Evolutionary conservation across 371 early-diverging fungal genomes (phyloP).

Genomic region (Encephalitozoon intestinalis): DNA sequence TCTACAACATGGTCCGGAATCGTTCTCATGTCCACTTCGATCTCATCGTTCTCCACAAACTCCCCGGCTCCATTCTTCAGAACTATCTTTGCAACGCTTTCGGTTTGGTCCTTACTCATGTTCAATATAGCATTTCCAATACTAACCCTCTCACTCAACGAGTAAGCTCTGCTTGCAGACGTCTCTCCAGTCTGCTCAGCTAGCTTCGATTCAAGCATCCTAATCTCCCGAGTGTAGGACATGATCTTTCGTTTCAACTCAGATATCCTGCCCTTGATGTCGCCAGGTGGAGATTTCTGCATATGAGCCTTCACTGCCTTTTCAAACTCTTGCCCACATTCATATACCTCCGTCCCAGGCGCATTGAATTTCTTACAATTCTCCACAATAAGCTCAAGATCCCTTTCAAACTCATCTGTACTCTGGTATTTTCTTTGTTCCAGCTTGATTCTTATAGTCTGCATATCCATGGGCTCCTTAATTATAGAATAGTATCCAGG

Average conservation of each 20-base stretch:
- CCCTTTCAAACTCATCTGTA: slow-evolving; percentile 49
- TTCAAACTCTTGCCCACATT: slow-evolving; percentile 53
- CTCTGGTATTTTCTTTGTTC: slow-evolving; percentile 32
- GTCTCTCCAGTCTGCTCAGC: neutral
- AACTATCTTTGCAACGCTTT: slow-evolving; percentile 42
- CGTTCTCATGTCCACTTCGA: slow-evolving; percentile 49
- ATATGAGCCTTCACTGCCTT: slow-evolving; percentile 36
- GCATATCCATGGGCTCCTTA: slow-evolving; percentile 57
- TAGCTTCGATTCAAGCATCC: slow-evolving; percentile 45
- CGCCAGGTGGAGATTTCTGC: slow-evolving; percentile 14
- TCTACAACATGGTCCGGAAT: slow-evolving; percentile 48
- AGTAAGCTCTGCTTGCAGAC: slow-evolving; percentile 10
- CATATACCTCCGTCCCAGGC: slow-evolving; percentile 72
- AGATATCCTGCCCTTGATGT: slow-evolving; percentile 36
- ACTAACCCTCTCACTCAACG: slow-evolving; percentile 32
- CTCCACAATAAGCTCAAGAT: slow-evolving; percentile 63
- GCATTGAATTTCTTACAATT: slow-evolving; percentile 90
- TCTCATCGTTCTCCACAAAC: slow-evolving; percentile 49
- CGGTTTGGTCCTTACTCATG: slow-evolving; percentile 29
- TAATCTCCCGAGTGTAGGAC: slow-evolving; percentile 47
- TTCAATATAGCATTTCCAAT: slow-evolving; percentile 38
- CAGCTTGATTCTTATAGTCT: slow-evolving; percentile 50
- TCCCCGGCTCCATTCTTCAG: slow-evolving; percentile 30
- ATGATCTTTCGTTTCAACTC: slow-evolving; percentile 54
- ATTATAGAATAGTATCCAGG: slow-evolving; percentile 59